A percentile compares a stretch with the other conserved stretches of the same genome.
Evolutionary conservation across 805 yeast genomes (phyloP).

Genomic region (Metschnikowia lachancei): DNA sequence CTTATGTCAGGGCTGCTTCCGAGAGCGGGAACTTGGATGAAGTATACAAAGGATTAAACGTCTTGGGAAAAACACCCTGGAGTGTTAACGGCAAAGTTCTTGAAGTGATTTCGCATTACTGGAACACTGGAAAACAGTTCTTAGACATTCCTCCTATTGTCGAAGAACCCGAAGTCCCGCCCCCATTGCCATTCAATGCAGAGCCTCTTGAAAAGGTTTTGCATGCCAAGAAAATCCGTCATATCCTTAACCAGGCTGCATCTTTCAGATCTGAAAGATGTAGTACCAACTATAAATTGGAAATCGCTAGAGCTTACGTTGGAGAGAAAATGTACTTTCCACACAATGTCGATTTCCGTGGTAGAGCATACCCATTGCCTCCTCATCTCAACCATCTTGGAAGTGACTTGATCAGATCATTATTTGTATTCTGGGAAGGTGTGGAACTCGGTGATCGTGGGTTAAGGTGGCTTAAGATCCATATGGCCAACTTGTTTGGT

Average conservation of each 20-base stretch:
- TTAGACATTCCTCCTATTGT: constrained; percentile 62
- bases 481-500: constrained; percentile 70
- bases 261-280: constrained; percentile 83
- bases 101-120: constrained; percentile 65
- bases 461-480: constrained; percentile 71
- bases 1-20: constrained; percentile 84
- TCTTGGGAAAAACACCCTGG: constrained; percentile 80
- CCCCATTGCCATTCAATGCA: constrained; percentile 56
- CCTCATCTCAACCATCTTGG: constrained; percentile 82
- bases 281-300: constrained; percentile 88
- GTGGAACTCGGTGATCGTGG: constrained; percentile 63
- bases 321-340: constrained; percentile 79
- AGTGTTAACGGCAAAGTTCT: constrained; percentile 76
- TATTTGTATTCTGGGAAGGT: constrained; percentile 76
- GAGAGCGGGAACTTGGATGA: constrained; percentile 59
- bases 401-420: constrained; percentile 70
- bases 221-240: constrained; percentile 63
- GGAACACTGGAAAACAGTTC: constrained; percentile 82
- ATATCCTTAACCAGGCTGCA: constrained; percentile 56
- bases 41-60: constrained; percentile 63
- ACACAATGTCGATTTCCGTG: constrained; percentile 78
- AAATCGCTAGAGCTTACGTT: constrained; percentile 86
- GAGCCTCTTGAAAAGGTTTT: constrained; percentile 71
- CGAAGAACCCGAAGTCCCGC: constrained; percentile 45
- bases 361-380: constrained; percentile 78